phyloP scores from a whole-genome alignment of 441 rosid genomes.

The Arabidopsis hybrid region DNA sequence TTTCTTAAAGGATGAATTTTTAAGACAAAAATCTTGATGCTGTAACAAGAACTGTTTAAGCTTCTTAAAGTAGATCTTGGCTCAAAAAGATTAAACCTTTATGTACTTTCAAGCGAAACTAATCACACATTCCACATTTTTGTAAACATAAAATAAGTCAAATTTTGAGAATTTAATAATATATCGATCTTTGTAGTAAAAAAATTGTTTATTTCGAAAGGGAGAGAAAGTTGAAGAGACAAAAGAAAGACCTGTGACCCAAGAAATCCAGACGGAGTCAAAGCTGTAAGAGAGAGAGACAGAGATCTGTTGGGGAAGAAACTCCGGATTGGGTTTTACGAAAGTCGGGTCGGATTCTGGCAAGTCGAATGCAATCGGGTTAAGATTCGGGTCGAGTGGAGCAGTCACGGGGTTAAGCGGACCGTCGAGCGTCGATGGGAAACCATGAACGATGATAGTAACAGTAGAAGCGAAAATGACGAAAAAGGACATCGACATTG shows the following conservation, averaged over 20 bases:
- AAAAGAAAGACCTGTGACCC: constrained; percentile 74
- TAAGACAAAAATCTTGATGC: background rate
- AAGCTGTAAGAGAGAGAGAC: constrained; percentile 66
- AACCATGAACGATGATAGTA: constrained; percentile 38
- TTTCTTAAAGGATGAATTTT: constrained; percentile 13
- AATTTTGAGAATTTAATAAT: background rate
- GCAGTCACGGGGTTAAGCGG: constrained; percentile 75
- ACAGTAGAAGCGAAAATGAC: constrained; percentile 25
- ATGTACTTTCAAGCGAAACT: background rate
- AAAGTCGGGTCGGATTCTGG: constrained; percentile 68
- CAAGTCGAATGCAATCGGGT: constrained; percentile 68
- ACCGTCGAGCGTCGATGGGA: constrained; percentile 70
- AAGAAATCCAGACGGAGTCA: constrained; percentile 82
- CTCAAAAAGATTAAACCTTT: background rate
- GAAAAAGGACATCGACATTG: constrained; percentile 8
- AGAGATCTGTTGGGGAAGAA: constrained; percentile 81
- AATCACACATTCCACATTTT: background rate
- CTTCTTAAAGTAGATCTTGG: constrained; percentile 7
- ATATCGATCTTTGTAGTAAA: background rate
- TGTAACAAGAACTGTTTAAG: constrained; percentile 2
- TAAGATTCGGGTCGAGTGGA: constrained; percentile 64
- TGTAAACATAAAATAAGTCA: constrained; percentile 10
- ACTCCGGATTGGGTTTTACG: constrained; percentile 46
- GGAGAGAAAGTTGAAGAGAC: constrained; percentile 20
- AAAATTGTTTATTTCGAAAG: background rate